Conservation (phyloP, 2,329 filamentous ascomycete genomes). For the Phyllosticta citriasiana region DNA sequence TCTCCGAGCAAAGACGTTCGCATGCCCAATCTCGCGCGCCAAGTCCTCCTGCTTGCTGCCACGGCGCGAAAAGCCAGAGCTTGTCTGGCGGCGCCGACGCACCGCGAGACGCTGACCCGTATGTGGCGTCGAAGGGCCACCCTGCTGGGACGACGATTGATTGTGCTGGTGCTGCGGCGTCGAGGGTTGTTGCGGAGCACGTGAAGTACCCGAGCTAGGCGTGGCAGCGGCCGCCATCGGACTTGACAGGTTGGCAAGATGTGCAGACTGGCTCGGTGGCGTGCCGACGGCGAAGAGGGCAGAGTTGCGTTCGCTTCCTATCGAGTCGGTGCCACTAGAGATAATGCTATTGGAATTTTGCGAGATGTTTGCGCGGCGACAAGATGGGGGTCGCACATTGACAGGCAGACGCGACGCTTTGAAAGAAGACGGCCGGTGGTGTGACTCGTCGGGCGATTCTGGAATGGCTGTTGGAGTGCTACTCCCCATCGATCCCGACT, state of each 20-base stretch:
- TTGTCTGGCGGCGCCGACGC: slow-evolving; percentile 11
- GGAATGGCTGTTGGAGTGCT: slow-evolving; percentile 2
- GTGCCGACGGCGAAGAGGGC: slow-evolving; percentile 3
- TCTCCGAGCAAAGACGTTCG: not conserved
- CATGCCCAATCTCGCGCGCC: slow-evolving; percentile 3
- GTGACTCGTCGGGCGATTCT: not conserved
- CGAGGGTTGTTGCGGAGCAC: not conserved
- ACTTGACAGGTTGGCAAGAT: not conserved
- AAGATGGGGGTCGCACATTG: slow-evolving; percentile 3
- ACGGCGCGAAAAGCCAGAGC: slow-evolving; percentile 5
- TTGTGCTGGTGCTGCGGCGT: slow-evolving; percentile 1
- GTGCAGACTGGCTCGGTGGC: slow-evolving; percentile 1
- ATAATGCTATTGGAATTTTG: not conserved
- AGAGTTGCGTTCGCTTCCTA: not conserved
- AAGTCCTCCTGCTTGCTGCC: slow-evolving; percentile 4
- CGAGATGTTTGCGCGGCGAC: slow-evolving; percentile 1
- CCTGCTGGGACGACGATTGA: not conserved
- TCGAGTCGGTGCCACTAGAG: not conserved
- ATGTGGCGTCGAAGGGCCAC: not conserved
- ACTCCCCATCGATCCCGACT: not conserved
- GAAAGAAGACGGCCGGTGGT: not conserved
- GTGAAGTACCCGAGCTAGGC: not conserved
- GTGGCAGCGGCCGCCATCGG: not conserved
- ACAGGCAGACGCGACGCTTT: slow-evolving; percentile 4
- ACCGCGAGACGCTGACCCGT: slow-evolving; percentile 4